These are phyloP conservation scores for Cutaneotrichosporon spelunceum DNA, from an alignment of 1,284 basidiomycete genomes.

Conservation along the genomic window DNA sequence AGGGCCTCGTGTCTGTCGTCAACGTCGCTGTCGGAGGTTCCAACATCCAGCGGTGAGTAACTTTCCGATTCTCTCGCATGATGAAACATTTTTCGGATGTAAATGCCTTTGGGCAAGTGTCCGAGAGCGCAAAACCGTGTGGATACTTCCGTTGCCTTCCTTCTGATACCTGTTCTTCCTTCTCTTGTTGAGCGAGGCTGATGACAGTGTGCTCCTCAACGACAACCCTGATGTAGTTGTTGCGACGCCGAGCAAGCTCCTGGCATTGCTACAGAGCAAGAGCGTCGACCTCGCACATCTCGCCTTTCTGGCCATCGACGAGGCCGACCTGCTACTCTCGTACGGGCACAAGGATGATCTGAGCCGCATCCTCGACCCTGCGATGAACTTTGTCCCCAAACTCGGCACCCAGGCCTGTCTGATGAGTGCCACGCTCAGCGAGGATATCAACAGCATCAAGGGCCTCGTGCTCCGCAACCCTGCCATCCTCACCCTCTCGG, in stretches of 20 bases:
- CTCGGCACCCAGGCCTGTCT: slow-evolving; percentile 85
- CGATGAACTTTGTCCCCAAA: slow-evolving; percentile 66
- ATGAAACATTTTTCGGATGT: slow-evolving; percentile 52
- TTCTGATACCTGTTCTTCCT: slow-evolving; percentile 37
- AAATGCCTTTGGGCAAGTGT: slow-evolving; percentile 43
- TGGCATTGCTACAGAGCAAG: slow-evolving; percentile 76
- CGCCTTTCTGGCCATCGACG: slow-evolving; percentile 91
- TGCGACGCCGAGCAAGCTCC: slow-evolving; percentile 80
- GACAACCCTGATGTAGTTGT: slow-evolving; percentile 91
- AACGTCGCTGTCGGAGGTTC: slow-evolving; percentile 77
- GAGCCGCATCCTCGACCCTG: slow-evolving; percentile 67
- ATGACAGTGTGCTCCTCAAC: slow-evolving; percentile 63
- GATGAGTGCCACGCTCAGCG: slow-evolving; percentile 97
- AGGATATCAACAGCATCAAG: slow-evolving; percentile 88
- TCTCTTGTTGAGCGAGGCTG: neutral
- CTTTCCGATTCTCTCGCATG: slow-evolving; percentile 25
- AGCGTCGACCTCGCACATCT: slow-evolving; percentile 56
- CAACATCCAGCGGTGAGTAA: slow-evolving; percentile 69
- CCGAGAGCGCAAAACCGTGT: slow-evolving; percentile 53
- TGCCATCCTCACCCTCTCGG: slow-evolving; percentile 77
- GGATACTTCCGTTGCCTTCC: slow-evolving; percentile 53
- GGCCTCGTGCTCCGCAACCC: slow-evolving; percentile 82
- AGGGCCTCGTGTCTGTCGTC: slow-evolving; percentile 67
- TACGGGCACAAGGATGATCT: slow-evolving; percentile 96
- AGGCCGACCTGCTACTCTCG: slow-evolving; percentile 94